A percentile compares a stretch with the other conserved stretches of the same genome.
phyloP scores from a whole-genome alignment of 768 basidiomycete genomes.

The Termitomyces sp. region DNA sequence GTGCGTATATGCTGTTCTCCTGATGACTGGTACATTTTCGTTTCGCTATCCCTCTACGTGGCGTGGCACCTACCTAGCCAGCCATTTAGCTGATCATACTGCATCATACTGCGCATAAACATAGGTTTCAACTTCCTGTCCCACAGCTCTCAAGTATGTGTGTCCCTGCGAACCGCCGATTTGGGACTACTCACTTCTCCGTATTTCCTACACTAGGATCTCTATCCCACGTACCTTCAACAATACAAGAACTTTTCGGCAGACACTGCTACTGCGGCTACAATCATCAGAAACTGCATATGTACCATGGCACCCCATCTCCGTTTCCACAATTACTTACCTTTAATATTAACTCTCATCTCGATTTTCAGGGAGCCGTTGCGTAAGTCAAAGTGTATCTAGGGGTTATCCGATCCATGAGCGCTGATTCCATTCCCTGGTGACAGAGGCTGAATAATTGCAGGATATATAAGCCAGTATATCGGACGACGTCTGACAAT shows the following conservation, averaged over 20 bases:
- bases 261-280: constrained; percentile 54
- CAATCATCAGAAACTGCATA: constrained; percentile 63
- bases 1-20: too few species aligned
- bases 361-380: constrained; percentile 19
- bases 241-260: constrained; percentile 49
- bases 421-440: too few species aligned
- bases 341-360: too few species aligned
- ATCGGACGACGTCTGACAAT: constrained; percentile 25
- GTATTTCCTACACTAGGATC: constrained; percentile 32
- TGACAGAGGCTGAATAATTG: constrained; percentile 18
- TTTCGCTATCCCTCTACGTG: too few species aligned
- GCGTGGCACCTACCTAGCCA: too few species aligned
- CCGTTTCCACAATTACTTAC: neutral
- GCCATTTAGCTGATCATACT: neutral
- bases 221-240: constrained; percentile 64
- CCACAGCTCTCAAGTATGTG: constrained; percentile 45
- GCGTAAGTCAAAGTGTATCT: constrained; percentile 7
- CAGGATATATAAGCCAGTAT: constrained; percentile 22
- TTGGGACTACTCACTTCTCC: neutral
- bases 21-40: too few species aligned
- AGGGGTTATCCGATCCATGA: neutral
- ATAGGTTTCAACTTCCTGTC: constrained; percentile 55
- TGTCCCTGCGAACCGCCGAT: constrained; percentile 25
- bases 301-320: constrained; percentile 2
- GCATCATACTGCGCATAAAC: neutral